Percentiles rank a stretch among this genome's conserved stretches.
phyloP scores from a whole-genome alignment of 2,329 filamentous ascomycete genomes.

The Chaetothyriales sp. region DNA sequence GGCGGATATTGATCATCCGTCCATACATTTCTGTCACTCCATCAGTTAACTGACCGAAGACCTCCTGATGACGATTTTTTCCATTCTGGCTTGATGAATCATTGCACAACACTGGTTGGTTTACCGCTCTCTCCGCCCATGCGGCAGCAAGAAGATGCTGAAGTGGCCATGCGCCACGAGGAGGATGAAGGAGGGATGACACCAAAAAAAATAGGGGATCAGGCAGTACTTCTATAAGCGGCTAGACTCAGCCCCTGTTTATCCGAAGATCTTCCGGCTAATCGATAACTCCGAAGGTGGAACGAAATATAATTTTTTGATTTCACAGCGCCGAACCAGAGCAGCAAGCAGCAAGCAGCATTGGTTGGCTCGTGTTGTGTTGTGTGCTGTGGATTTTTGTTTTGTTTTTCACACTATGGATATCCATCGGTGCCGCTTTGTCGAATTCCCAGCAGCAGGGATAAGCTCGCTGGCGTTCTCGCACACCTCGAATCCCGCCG shows the following conservation, averaged over 20 bases:
- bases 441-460: constrained; percentile 75
- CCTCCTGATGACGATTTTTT: background rate
- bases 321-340: no score
- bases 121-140: background rate
- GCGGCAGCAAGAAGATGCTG: background rate
- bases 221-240: background rate
- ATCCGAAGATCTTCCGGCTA: background rate
- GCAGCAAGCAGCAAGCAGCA: no score
- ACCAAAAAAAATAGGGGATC: background rate
- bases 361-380: no score
- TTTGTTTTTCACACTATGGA: constrained; percentile 47
- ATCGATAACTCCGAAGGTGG: no score
- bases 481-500: constrained; percentile 44
- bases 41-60: background rate
- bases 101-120: background rate
- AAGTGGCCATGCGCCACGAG: background rate
- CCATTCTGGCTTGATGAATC: background rate
- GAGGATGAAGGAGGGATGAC: no score
- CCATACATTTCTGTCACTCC: background rate
- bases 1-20: background rate
- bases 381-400: no score
- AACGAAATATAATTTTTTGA: background rate
- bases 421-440: constrained; percentile 91
- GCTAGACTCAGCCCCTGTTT: background rate
- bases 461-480: constrained; percentile 95